These are phyloP conservation scores for Dryadomyces sulphureus DNA, from an alignment of 2,329 filamentous ascomycete genomes.

Conservation along the genomic window DNA sequence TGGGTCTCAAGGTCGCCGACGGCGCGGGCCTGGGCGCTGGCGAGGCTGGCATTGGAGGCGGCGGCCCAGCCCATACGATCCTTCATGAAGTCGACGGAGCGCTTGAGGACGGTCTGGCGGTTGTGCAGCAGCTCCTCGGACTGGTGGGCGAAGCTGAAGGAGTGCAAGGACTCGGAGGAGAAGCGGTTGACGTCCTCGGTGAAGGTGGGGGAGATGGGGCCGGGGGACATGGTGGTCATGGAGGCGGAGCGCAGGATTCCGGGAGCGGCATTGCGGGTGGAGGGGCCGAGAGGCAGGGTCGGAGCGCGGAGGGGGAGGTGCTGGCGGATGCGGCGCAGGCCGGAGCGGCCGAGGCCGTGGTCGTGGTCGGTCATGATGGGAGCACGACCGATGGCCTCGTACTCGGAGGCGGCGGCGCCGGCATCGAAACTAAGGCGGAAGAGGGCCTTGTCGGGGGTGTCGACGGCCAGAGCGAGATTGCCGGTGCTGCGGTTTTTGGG, in stretches of 20 bases:
- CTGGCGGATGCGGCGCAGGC: constrained; percentile 86
- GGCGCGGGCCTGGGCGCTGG: constrained; percentile 68
- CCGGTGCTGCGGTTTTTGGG: constrained; percentile 54
- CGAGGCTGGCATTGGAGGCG: constrained; percentile 58
- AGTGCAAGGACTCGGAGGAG: constrained; percentile 89
- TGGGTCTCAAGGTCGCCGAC: constrained; percentile 77
- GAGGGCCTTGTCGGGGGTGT: constrained; percentile 42
- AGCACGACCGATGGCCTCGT: constrained; percentile 62
- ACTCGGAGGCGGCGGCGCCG: constrained; percentile 42
- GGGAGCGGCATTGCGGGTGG: constrained; percentile 43
- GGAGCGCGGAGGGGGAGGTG: constrained; percentile 53
- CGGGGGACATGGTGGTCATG: constrained; percentile 41
- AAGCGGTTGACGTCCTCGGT: constrained; percentile 85
- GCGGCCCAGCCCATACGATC: constrained; percentile 70
- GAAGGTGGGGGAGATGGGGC: constrained; percentile 58
- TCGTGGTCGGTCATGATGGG: constrained; percentile 76
- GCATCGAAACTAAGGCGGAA: constrained; percentile 68
- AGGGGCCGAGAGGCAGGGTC: constrained; percentile 51
- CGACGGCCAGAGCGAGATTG: constrained; percentile 36
- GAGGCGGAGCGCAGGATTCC: constrained; percentile 53
- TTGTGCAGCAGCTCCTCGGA: constrained; percentile 85
- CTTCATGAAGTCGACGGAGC: constrained; percentile 92
- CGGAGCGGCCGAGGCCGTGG: constrained; percentile 71
- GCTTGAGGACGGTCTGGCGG: constrained; percentile 82
- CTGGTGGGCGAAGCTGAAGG: constrained; percentile 94